Evolutionary conservation across 257 asterid genomes (phyloP).

Genomic region (Solanum gracilifrons): DNA sequence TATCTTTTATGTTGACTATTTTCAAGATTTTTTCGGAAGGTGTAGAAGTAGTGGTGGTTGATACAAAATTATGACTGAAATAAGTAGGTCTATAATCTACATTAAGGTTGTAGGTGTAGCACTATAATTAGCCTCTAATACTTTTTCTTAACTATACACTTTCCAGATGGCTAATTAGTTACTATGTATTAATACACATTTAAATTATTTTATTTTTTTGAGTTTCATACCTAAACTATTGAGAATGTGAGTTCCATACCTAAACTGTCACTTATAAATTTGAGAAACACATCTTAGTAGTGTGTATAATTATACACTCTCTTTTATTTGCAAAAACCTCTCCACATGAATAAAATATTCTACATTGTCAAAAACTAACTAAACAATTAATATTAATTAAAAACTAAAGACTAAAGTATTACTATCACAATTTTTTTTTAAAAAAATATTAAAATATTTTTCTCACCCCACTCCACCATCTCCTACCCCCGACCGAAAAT

Average conservation of each 20-base stretch:
- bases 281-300: neutral
- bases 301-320: neutral
- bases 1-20: neutral
- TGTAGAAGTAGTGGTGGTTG: neutral
- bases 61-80: neutral
- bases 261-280: too few species aligned
- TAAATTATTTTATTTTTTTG: too few species aligned
- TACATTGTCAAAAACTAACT: neutral
- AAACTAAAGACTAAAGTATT: too few species aligned
- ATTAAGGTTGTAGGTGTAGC: neutral
- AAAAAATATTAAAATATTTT: too few species aligned
- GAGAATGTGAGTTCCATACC: accelerated
- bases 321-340: too few species aligned
- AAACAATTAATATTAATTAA: too few species aligned
- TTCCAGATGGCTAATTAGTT: neutral
- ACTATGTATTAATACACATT: too few species aligned
- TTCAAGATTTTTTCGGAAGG: neutral
- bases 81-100: neutral
- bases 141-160: neutral
- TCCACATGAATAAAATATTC: too few species aligned
- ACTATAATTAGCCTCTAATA: neutral
- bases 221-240: too few species aligned
- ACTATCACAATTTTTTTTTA: too few species aligned
- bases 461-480: neutral
- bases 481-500: neutral